Base-by-base conservation (phyloP, 805 yeast species). In the Yueomyces sp. region DNA sequence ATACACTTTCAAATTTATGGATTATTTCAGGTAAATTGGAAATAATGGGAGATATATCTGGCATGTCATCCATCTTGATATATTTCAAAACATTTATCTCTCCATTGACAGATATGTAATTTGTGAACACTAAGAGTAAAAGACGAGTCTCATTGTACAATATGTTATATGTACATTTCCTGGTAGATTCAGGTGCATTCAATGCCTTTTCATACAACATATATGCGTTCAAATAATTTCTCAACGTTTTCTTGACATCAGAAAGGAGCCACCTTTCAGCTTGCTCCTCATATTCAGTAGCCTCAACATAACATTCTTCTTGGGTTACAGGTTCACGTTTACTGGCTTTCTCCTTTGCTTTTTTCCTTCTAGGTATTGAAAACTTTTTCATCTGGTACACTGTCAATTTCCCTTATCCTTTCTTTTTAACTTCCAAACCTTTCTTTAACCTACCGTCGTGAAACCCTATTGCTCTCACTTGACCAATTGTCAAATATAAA, bases 211-310 rank as follows among this genome's bases (percentile, higher is more conserved):
- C 52, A 40, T 61, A 61, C 8, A 47, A 41, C 28, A 47, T 48
- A 36, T 52, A 43, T 1, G 65, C 61, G 40, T 46, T 48, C 19
- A 50, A 39, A 42, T 56, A 59, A 33, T 52, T 52, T 38, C 56
- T 46, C 26, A 60, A 44, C 28, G 59, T 49, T 39, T 57, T 59
- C 39, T 54, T 57, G 11, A 60, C 46, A 45, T 61, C 65, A 2
- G 64, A 61, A 4, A 58, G 49, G 6, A 53, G 45, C 63, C 64
- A 61, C 38, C 65, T 52, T 40, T 59, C 64, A 12, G 60, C 65
- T 33, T 58, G 59, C 40, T 59, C 63, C 46, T 61, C 65, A 40
- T 43, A 47, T 4, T 51, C 49, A 2, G 56, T 53, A 4, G 57
- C 65, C 39, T 57, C 58, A 26, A 44, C 48, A 40, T 59, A 61